These are phyloP conservation scores for Hypholoma fasciculare DNA, from an alignment of 768 basidiomycete genomes.

Conservation along the genomic window DNA sequence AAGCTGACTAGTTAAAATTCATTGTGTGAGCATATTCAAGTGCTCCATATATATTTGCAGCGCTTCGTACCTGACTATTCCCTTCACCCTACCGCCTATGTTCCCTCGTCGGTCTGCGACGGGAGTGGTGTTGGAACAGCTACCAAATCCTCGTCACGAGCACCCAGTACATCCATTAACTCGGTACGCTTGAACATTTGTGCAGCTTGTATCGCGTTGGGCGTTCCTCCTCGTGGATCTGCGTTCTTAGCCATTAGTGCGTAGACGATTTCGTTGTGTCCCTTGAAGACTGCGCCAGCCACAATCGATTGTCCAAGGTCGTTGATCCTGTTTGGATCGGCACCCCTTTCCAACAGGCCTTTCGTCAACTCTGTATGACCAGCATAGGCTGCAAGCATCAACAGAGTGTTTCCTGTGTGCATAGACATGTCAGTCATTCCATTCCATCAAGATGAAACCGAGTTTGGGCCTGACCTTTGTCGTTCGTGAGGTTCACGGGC, in stretches of 20 bases:
- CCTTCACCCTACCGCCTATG: too few relatives aligned
- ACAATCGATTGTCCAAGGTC: slow-evolving; percentile 73
- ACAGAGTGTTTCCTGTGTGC: slow-evolving; percentile 65
- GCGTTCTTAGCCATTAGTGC: slow-evolving; percentile 55
- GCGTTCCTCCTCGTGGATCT: slow-evolving; percentile 63
- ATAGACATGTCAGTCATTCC: background rate
- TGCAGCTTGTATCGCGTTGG: slow-evolving; percentile 69
- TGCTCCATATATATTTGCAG: too few relatives aligned
- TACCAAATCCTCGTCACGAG: slow-evolving; percentile 51
- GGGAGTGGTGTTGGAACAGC: slow-evolving; percentile 34
- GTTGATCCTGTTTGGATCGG: slow-evolving; percentile 69
- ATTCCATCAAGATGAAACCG: too few relatives aligned
- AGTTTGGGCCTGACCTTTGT: slow-evolving; percentile 43
- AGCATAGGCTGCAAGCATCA: slow-evolving; percentile 78
- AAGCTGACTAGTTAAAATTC: too few relatives aligned
- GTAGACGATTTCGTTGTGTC: slow-evolving; percentile 61
- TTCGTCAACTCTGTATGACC: slow-evolving; percentile 58
- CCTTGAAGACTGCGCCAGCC: slow-evolving; percentile 80
- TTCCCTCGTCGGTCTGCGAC: too few relatives aligned
- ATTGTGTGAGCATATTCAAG: too few relatives aligned
- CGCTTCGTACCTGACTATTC: too few relatives aligned
- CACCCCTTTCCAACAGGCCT: slow-evolving; percentile 54
- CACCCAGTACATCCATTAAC: slow-evolving; percentile 57
- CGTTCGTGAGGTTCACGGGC: slow-evolving; percentile 71
- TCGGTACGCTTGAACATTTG: slow-evolving; percentile 65